Base-by-base conservation (phyloP, 2,329 filamentous ascomycete species). In the Monilinia vaccinii-corymbosi region DNA sequence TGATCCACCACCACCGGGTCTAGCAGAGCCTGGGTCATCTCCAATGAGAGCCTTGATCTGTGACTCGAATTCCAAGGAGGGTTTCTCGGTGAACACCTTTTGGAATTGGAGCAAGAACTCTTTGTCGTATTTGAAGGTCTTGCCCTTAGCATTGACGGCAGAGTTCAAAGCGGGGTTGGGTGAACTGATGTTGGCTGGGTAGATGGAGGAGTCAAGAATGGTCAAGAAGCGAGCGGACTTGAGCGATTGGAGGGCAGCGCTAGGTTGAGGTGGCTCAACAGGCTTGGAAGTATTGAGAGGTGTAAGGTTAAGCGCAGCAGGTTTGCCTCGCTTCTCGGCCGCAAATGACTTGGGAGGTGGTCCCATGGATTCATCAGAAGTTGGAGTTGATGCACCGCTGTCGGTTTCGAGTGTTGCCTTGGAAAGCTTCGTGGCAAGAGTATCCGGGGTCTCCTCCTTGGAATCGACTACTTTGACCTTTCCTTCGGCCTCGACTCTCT, bases 31-130 rank as follows among this genome's bases (percentile, higher is more conserved):
- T 61, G 82, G 81, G 61, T 88, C 85, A 65, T 96, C 92, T 61
- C 93, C 93, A 66, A 99, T 86, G 74, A 78, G 87, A 80, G 76
- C 88, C 86, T 81, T 93, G 81, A 99, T 86, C 71, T 94, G 92
- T 66, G 87, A 81, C 71, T 95, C 89, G 84, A 96, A 99, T 71
- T 97, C 93, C 47, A 92, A 75, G 0, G 91, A 96, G 16, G 94
- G 94, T 77, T 97, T 95, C 79, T 99, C 94, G 64, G 91, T 95
- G 77, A 97, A 99, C 23, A 96, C 91, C 68, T 84, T 84, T 77
- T 97, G 90, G 81, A 99, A 99, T 72, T 99, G 94, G 34, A 99
- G 81, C 76, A 99, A 78, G 79, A 99, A 99, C 69, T 88, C 87
- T 70, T 92, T 89, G 76, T 97, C 91, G 75, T 99, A 99, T 74